Evolutionary conservation across 75 land plant species (phyloP), one percentile per base, ranked within the genome.

Genomic region (Selaginella tamariscina): DNA sequence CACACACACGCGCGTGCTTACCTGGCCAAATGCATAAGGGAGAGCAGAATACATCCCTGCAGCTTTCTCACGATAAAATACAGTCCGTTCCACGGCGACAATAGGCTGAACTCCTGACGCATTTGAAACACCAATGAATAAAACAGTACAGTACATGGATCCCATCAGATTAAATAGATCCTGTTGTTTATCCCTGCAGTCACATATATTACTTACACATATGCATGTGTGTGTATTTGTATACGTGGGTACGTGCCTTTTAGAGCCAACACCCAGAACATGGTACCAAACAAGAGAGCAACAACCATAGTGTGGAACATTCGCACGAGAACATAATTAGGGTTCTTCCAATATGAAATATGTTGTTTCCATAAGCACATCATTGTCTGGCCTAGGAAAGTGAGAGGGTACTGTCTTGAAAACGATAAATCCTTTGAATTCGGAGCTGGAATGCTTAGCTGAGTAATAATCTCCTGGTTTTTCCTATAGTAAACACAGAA

Each of bases 31-130:
- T 31, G 90, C 84, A 56, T 88, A 86, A 30, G 92, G 68, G 32
- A 86, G 27, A 20, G 86, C 65, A 23, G 92, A 80, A 72, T 85
- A 85, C 88, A 83, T 86, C 65, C 90, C 84, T 1, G 92, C 92
- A 18, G 82, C 90, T 68, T 74, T 71, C 71, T 88, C 92, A n/a
- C 90, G 69, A 65, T 88, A 88, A 76, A 88, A 86, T 31, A 86
- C 84, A 0, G 84, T 85, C 68, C 92, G 70, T 64, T 88, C 92
- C 11, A 80, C 64, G 0, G 69, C 73, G 11, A 88, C 89, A 31
- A 88, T 74, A 67, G 92, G 79, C 54, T 79, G 84, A n/a, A 88
- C 89, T 1, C 81, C 62, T 5, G 71, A 32, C 5, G 89, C 56
- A 68, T 86, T 88, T 55, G 59, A 63, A 29, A 78, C 74, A 26